These are phyloP conservation scores for Coemansia sp. DNA, from an alignment of 192 early-diverging fungal genomes.

Conservation along the genomic window DNA sequence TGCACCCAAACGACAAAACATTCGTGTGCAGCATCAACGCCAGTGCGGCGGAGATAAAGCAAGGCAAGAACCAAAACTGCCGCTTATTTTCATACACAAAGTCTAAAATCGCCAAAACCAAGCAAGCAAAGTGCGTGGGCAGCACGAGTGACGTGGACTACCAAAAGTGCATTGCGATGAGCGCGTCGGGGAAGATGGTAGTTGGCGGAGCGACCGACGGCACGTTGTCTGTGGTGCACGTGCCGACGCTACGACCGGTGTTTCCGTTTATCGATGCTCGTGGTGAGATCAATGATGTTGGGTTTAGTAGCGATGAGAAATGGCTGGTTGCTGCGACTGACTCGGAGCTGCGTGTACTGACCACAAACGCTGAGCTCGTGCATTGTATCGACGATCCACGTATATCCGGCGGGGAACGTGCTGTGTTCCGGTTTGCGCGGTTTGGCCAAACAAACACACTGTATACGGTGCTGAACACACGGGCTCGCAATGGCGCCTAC, in stretches of 20 bases:
- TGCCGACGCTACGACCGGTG: constrained; percentile 32
- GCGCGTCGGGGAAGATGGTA: constrained; percentile 28
- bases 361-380: constrained; percentile 22
- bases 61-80: constrained; percentile 76
- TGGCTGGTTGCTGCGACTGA: constrained; percentile 44
- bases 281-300: constrained; percentile 45
- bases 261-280: constrained; percentile 41
- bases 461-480: constrained; percentile 51
- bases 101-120: constrained; percentile 21
- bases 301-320: constrained; percentile 24
- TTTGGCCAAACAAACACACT: constrained; percentile 31
- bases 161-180: constrained; percentile 36
- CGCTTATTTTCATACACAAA: constrained; percentile 64
- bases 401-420: constrained; percentile 21
- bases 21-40: constrained; percentile 73
- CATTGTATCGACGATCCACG: constrained; percentile 42
- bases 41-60: constrained; percentile 56
- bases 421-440: constrained; percentile 39
- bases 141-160: constrained; percentile 44
- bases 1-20: constrained; percentile 72
- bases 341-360: constrained; percentile 28
- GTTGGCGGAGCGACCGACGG: constrained; percentile 48
- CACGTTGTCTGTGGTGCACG: constrained; percentile 37
- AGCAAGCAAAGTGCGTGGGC: constrained; percentile 25
- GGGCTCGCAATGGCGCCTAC: constrained; percentile 41